Base-by-base conservation (phyloP, 75 land plant genomes). In the Pinus taeda region DNA sequence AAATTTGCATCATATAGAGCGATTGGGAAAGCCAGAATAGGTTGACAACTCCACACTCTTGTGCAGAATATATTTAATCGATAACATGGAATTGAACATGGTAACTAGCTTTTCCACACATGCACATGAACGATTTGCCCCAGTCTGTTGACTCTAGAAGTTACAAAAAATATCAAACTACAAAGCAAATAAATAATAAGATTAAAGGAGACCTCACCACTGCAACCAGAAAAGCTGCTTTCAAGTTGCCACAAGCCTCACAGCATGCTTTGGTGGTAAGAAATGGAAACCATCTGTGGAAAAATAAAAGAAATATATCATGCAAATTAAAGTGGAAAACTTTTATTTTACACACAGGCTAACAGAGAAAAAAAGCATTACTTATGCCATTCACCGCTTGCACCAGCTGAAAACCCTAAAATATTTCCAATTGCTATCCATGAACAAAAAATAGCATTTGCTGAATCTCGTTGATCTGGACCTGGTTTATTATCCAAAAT, bases 381-480 rank as follows among this genome's bases (percentile, higher is more conserved):
- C 98, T 79, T 93, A 77, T 92, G 93, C 99, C 99, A 97, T 15
- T 83, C 71, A 39, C 98, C 96, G 83, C 87, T 93, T 65, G 99
- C 96, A 24, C 99, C 99, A 80, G 99, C 74, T 30, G 99, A 92
- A 74, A 91, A 97, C 36, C 99, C 99, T 1, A 97, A 83, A 57
- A 97, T 93, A 80, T 97, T 97, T 59, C 99, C 99, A 49, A 95
- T 75, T 55, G 99, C 99, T 93, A 95, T 95, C 99, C 99, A 97
- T 33, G 88, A 85, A 72, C 92, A 89, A 83, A 95, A 97, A 67
- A 93, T 84, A 14, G 99, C 98, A 86, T 97, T 97, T 77, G 99
- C 92, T 20, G 88, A 74, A 74, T 91, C 87, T 26, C 92, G 76
- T 71, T 97, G 98, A 33, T 90, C 89, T 61, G 98, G 86, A 45